Percentiles rank a stretch among this genome's conserved stretches.
Conservation (phyloP, 2,329 filamentous ascomycete species). For the Fusarium setosum region DNA sequence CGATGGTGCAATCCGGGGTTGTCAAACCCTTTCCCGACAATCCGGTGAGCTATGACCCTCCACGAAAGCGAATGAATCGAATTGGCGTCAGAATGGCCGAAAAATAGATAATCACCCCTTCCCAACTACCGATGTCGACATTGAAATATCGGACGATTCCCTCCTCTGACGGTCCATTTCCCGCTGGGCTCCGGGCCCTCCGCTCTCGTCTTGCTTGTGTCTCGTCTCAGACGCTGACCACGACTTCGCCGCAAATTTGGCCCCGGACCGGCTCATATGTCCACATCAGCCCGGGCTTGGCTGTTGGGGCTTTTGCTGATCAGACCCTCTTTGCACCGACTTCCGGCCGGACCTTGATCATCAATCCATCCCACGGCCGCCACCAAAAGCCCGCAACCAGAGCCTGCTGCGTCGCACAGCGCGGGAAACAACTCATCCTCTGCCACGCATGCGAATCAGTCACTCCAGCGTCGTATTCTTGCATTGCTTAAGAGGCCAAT, state of each 20-base stretch:
- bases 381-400: conserved; percentile 17
- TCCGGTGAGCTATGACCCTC: conserved; percentile 8
- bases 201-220: conserved; percentile 1
- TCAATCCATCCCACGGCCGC: conserved; percentile 29
- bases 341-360: conserved; percentile 19
- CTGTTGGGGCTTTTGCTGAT: conserved; percentile 17
- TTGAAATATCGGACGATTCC: conserved; percentile 35
- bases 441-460: conserved; percentile 33
- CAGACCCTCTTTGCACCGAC: conserved; percentile 23
- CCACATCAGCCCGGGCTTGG: conserved; percentile 13
- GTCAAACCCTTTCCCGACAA: conserved; percentile 34
- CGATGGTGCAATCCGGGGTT: conserved; percentile 45
- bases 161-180: conserved; percentile 4
- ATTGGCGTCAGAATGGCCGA: background rate
- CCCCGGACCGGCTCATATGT: conserved; percentile 14
- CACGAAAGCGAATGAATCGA: background rate
- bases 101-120: conserved; percentile 37
- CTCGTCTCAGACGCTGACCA: background rate
- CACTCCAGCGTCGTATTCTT: conserved; percentile 13
- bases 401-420: conserved; percentile 31
- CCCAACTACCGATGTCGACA: conserved; percentile 41
- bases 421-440: conserved; percentile 37
- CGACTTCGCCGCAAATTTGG: background rate
- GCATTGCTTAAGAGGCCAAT: conserved; percentile 11
- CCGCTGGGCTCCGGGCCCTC: conserved; percentile 11